These are phyloP conservation scores for Diaporthe citrichinensis DNA, from an alignment of 2,329 filamentous ascomycete species.

Conservation along the genomic window DNA sequence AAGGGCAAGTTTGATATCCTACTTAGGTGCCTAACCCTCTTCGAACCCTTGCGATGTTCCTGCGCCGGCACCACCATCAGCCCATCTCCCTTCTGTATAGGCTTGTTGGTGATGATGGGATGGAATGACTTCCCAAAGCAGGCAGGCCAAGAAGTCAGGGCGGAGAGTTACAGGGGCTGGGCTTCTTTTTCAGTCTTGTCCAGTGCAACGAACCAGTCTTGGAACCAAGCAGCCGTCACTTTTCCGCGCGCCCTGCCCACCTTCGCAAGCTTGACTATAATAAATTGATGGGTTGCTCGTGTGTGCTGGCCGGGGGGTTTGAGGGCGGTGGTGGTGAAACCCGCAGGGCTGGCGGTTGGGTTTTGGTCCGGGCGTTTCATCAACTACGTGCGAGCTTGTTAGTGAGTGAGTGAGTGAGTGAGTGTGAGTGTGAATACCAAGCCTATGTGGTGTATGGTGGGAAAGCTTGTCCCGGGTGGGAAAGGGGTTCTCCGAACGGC, in stretches of 20 bases:
- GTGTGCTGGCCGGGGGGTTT: neutral
- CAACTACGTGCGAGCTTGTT: neutral
- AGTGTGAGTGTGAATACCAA: neutral
- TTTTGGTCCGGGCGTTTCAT: constrained; percentile 17
- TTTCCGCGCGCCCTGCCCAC: neutral
- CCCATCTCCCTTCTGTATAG: neutral
- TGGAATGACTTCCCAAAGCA: too few relatives aligned
- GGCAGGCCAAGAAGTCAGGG: neutral
- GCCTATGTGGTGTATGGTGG: neutral
- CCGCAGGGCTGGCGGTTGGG: neutral
- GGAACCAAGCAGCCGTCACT: constrained; percentile 7
- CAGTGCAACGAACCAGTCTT: neutral
- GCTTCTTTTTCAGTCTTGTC: too few relatives aligned
- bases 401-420: too few relatives aligned
- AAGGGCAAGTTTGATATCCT: too few relatives aligned
- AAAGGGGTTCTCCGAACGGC: neutral
- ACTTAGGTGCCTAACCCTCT: neutral
- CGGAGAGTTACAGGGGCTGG: neutral
- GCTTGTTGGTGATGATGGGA: neutral
- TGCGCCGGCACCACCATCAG: too few relatives aligned
- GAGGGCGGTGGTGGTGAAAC: constrained; percentile 16
- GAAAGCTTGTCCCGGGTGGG: neutral
- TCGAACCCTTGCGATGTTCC: neutral
- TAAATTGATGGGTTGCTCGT: neutral
- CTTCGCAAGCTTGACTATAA: constrained; percentile 27